Conservation (phyloP, 2,329 filamentous ascomycete genomes). For the Aspergillus viridinutans region DNA sequence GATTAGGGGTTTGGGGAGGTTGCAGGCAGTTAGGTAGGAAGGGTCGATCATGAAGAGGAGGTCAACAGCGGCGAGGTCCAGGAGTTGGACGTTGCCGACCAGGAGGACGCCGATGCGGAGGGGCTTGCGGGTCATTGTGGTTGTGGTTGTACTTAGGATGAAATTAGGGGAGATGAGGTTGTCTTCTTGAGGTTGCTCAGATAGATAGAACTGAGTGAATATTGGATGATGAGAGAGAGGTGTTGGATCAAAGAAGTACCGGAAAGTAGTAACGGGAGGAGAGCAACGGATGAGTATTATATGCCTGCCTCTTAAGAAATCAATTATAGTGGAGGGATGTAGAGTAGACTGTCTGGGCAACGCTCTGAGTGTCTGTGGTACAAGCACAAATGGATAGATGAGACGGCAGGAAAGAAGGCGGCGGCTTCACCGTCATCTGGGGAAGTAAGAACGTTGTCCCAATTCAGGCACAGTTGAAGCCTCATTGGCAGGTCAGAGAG, state of each 20-base stretch:
- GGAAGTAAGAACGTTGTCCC: too few species aligned
- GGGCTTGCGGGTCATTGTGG: conserved; percentile 7
- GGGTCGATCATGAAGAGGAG: conserved; percentile 35
- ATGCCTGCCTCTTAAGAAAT: neutral
- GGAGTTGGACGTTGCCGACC: conserved; percentile 33
- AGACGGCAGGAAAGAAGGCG: neutral
- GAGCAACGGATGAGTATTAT: neutral
- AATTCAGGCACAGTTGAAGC: neutral
- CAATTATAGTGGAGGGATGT: neutral
- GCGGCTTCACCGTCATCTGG: neutral
- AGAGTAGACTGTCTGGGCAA: neutral
- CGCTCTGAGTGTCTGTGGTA: neutral
- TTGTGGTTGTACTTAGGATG: neutral
- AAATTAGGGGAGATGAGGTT: neutral
- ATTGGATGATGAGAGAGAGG: neutral
- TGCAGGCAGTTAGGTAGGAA: conserved; percentile 23
- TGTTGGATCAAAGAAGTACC: too few species aligned
- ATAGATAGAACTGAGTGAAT: neutral
- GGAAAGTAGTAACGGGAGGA: neutral
- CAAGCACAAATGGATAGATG: neutral
- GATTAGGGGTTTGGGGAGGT: conserved; percentile 28
- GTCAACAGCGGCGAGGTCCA: conserved; percentile 37
- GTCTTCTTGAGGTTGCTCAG: neutral
- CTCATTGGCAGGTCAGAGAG: neutral
- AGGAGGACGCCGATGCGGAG: conserved; percentile 34